Base-by-base conservation (phyloP, 2,329 filamentous ascomycete species). In the Ophiostoma fasciatum region DNA sequence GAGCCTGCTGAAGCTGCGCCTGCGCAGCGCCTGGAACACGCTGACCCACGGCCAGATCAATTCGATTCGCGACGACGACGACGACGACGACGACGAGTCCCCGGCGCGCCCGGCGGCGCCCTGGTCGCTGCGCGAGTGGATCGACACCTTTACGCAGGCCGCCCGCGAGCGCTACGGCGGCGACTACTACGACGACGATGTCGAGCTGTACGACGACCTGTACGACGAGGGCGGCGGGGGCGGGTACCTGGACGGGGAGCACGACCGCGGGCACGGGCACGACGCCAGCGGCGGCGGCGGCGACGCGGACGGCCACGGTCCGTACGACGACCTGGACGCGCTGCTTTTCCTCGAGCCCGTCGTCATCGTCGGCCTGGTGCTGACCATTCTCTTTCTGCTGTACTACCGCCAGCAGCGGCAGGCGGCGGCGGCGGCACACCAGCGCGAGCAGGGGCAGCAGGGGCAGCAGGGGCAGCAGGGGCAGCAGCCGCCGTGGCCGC, bases 1-100 rank as follows among this genome's bases (percentile, higher is more conserved):
- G 21, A 88, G 84, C 44, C 62, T 98, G 33, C 64, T 93, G 43
- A 94, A 94, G 55, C 64, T 98, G 40, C 69, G 88, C 10, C 61
- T 80, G 35, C 73, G 87, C 41, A 93, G 84, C 52, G 90, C 83
- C 48, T 98, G 90, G 90, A 96, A 96, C 48, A 85, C 79, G 0
- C 63, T 96, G 43, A 94, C 84, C 0, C 74, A 87, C 50, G 90
- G 90, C n/a, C 74, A 78, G 15, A 73, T 96, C 43, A 93, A 96
- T 50, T 84, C 82, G 13, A 96, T 96, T 33, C 78, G 82, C 48
- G 83, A 93, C 45, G 88, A 94, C 44, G 11, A 10, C 3, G 23
- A 3, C 11, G n/a, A n/a, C n/a, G n/a, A n/a, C n/a, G n/a, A n/a
- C n/a, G n/a, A n/a, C n/a, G n/a, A n/a, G n/a, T n/a, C n/a, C n/a